Base-by-base conservation (phyloP, 306 rosid species). In the Citrullus amarus region DNA sequence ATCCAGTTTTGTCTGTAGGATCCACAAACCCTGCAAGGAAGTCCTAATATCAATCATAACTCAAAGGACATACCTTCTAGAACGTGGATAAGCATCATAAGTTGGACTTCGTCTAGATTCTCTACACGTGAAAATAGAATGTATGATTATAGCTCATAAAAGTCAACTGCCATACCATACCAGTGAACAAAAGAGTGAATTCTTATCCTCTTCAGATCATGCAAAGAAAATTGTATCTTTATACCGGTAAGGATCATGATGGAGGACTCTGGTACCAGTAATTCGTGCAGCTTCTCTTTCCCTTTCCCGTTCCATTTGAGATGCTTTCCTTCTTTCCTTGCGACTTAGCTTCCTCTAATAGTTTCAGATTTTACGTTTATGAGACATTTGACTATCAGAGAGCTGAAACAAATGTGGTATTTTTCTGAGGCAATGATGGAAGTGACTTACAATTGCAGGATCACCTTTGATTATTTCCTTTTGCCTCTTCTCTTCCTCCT, bases 231-330 rank as follows among this genome's bases (percentile, higher is more conserved):
- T 65, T 80, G 73, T 57, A 69, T 62, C 80, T 74, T 77, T 79
- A 75, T 92, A 95, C 99, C 98, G 89, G 86, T 92, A 95, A 15
- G 99, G 99, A 82, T 95, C 99, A 80, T 92, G 92, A 75, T 95
- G 99, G 79, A 88, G 90, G 75, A 88, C 90, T 77, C 91, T 87
- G 78, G 85, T 79, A 86, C 98, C 98, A 80, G 90, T 84, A 58
- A 62, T 75, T 68, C 93, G 79, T 50, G 89, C 89, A 81, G 92
- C 86, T 78, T 95, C 98, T 86, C 99, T 91, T 84, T 92, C 99
- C 80, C 92, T 91, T 84, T 92, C 99, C 85, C 98, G 91, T 84
- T 91, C 99, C 81, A 92, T 85, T 83, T 92, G 99, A 88, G 99
- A 95, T 79, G 88, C 97, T 83, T 95, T 95, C 83, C 99, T 91